Evolutionary conservation across 305 asterid species (phyloP).

Genomic region (Fraxinus greggii): DNA sequence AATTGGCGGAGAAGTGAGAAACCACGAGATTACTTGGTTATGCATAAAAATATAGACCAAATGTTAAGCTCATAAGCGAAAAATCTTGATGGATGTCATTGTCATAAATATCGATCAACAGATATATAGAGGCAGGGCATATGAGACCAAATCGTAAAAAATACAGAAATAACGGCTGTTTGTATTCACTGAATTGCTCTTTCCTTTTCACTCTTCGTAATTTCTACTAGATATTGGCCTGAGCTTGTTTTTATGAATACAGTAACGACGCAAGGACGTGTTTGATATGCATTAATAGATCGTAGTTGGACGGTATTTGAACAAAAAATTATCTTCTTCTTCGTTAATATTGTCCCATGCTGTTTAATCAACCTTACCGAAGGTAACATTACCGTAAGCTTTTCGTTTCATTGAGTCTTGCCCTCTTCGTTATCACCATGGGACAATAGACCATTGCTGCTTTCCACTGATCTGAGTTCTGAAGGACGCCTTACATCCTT

Average conservation of each 20-base stretch:
- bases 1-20: background rate
- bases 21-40: background rate
- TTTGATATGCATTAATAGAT: background rate
- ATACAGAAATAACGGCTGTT: background rate
- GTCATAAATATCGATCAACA: background rate
- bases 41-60: background rate
- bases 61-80: background rate
- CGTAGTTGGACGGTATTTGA: background rate
- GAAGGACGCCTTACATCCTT: slow-evolving; percentile 50
- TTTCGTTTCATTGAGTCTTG: slow-evolving; percentile 56
- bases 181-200: slow-evolving; percentile 19
- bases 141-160: background rate
- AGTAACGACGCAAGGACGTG: background rate
- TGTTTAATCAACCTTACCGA: background rate
- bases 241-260: background rate
- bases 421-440: slow-evolving; percentile 56
- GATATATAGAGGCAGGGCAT: background rate
- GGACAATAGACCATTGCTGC: slow-evolving; percentile 33
- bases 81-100: background rate
- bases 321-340: background rate
- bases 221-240: slow-evolving; percentile 30
- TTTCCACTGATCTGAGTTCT: slow-evolving; percentile 39
- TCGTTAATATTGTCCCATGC: background rate
- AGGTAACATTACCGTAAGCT: background rate
- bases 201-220: slow-evolving; percentile 23